Conservation (phyloP, 2,329 filamentous ascomycete species). For the Cryphonectria nitschkei region DNA sequence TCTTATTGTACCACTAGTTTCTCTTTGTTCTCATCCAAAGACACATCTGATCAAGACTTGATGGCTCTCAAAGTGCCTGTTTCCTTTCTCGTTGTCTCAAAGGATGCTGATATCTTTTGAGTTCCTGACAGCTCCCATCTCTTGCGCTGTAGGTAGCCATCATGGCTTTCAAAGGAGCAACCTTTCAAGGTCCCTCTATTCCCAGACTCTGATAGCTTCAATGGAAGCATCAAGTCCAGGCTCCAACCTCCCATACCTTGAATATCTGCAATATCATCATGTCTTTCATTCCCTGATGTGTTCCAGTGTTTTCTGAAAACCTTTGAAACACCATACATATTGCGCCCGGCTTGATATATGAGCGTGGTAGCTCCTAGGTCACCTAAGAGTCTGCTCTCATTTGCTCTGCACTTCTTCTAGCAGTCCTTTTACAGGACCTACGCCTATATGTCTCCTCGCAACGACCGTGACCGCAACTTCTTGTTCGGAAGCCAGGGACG, state of each 20-base stretch:
- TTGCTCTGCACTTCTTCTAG: neutral
- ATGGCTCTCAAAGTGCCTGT: neutral
- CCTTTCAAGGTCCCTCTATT: no score
- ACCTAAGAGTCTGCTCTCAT: neutral
- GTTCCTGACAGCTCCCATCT: neutral
- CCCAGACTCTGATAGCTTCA: neutral
- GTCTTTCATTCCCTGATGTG: neutral
- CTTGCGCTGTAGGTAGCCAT: neutral
- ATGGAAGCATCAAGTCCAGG: neutral
- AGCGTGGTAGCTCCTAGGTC: neutral
- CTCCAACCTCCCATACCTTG: neutral
- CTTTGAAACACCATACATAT: neutral
- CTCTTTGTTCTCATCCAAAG: neutral
- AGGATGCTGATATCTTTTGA: neutral
- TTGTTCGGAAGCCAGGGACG: constrained; percentile 7
- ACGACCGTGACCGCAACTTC: constrained; percentile 11
- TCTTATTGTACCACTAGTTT: no score
- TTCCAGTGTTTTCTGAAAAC: neutral
- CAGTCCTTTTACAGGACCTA: neutral
- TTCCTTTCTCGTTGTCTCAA: neutral
- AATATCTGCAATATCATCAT: neutral
- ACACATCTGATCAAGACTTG: neutral
- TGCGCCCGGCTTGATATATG: neutral
- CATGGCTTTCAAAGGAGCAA: neutral
- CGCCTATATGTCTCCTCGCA: constrained; percentile 10